Conservation (phyloP, 1,284 basidiomycete genomes). For the Ceratobasidium sp. region DNA sequence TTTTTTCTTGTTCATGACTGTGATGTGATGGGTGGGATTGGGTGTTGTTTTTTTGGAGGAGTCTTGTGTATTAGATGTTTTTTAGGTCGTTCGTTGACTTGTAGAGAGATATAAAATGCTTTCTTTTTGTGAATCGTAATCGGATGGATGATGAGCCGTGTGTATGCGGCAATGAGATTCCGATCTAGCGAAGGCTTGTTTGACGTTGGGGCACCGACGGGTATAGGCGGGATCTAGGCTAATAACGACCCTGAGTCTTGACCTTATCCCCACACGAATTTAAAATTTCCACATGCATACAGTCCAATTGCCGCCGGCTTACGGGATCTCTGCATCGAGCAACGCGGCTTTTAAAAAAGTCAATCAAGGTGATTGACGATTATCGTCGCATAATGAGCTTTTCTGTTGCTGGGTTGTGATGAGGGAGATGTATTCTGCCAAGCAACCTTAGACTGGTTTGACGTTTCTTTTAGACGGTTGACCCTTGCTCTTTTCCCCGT, state of each 20-base stretch:
- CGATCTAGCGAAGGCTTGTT: not conserved
- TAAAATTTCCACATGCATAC: too few relatives aligned
- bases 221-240: not conserved
- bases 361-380: not conserved
- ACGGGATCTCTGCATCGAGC: not conserved
- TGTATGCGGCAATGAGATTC: not conserved
- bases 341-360: constrained; percentile 1
- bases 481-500: constrained; percentile 11
- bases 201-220: not conserved
- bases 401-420: not conserved
- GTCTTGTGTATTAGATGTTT: not conserved
- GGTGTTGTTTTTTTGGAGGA: not conserved
- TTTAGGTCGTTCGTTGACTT: not conserved
- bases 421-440: not conserved
- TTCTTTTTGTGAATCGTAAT: not conserved
- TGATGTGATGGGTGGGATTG: not conserved
- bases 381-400: not conserved
- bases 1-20: not conserved
- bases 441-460: not conserved
- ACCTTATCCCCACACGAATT: not conserved
- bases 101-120: not conserved
- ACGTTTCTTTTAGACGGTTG: not conserved
- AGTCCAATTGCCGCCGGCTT: not conserved
- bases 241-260: not conserved
- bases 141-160: not conserved